Evolutionary conservation across 2,329 filamentous ascomycete genomes (phyloP).

Genomic region (Cercospora beticola): DNA sequence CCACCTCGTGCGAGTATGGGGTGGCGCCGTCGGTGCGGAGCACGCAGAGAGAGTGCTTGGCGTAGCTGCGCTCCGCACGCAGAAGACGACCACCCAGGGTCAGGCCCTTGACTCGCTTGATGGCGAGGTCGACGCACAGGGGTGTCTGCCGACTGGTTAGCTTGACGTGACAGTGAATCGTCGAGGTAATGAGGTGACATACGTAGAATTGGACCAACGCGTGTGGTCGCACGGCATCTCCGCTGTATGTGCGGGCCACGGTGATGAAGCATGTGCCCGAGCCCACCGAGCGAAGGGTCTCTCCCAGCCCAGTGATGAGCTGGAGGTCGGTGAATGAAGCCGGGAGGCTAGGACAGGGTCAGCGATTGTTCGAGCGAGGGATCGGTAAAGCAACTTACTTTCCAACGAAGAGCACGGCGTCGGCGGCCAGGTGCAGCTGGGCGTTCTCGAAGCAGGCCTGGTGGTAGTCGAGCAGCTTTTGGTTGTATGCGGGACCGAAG

Average conservation of each 20-base stretch:
- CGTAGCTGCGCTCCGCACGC: not conserved
- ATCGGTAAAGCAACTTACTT: not conserved
- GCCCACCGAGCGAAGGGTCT: not conserved
- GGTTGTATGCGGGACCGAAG: slow-evolving; percentile 2
- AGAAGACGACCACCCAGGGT: not conserved
- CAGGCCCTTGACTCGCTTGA: not conserved
- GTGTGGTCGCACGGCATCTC: not conserved
- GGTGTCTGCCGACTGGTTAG: not conserved
- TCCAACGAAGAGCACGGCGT: slow-evolving; percentile 1
- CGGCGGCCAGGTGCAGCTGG: not conserved
- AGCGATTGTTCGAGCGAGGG: not conserved
- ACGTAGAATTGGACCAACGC: slow-evolving; percentile 1
- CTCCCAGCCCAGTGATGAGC: not conserved
- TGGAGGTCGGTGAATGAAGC: not conserved
- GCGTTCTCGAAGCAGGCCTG: not conserved
- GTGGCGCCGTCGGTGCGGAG: not conserved
- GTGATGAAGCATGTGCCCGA: not conserved
- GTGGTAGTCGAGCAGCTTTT: not conserved
- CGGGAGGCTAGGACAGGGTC: not conserved
- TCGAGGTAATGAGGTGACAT: not conserved
- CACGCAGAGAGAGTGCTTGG: not conserved
- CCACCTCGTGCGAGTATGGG: not conserved
- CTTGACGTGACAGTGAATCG: too few species aligned
- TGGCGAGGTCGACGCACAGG: not conserved
- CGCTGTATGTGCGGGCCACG: not conserved